phyloP scores from a whole-genome alignment of 495 filamentous ascomycete genomes.

The Neohortaea acidophila region DNA sequence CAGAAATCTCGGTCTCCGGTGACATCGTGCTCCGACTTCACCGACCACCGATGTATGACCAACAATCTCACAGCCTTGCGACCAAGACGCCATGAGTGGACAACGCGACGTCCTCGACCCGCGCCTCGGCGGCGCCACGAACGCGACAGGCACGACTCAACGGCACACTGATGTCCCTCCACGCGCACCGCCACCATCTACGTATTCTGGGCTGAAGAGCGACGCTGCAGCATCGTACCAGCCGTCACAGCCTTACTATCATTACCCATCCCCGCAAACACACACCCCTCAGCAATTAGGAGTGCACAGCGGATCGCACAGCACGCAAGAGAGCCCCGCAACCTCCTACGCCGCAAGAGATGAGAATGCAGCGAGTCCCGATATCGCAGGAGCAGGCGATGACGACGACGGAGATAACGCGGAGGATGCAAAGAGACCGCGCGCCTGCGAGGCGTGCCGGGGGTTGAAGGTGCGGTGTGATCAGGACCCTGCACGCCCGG shows the following conservation, averaged over 20 bases:
- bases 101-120: constrained; percentile 5
- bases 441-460: constrained; percentile 89
- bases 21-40: too few species aligned
- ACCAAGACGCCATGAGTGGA: background rate
- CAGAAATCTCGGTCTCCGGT: too few species aligned
- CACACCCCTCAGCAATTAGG: constrained; percentile 1
- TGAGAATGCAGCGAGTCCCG: background rate
- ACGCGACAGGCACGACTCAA: too few species aligned
- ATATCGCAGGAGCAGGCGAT: too few species aligned
- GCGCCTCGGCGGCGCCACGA: constrained; percentile 1
- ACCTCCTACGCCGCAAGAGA: background rate
- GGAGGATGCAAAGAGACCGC: constrained; percentile 47
- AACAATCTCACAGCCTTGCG: too few species aligned
- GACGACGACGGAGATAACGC: constrained; percentile 24
- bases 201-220: background rate
- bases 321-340: background rate
- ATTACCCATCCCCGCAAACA: constrained; percentile 3
- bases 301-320: background rate
- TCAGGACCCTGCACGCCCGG: constrained; percentile 44
- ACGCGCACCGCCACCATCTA: background rate
- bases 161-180: background rate
- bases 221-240: background rate
- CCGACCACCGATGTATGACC: too few species aligned
- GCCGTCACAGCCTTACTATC: constrained; percentile 5
- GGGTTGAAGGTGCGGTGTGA: constrained; percentile 85